Evolutionary conservation across 2,329 filamentous ascomycete genomes (phyloP).

Genomic region (Furcasterigmium furcatum): DNA sequence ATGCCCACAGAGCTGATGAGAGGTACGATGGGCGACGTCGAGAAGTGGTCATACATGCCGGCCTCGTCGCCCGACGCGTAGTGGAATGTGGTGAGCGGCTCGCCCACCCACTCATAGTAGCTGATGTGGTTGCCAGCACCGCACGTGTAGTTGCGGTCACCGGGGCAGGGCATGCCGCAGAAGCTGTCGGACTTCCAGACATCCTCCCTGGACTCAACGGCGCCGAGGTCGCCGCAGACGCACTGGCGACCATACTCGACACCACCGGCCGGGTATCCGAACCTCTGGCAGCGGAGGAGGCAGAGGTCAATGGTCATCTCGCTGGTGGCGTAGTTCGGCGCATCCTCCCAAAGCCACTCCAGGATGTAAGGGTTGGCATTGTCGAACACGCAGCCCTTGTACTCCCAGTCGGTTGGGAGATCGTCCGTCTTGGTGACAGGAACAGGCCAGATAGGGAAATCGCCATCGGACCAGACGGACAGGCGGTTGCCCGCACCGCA

Average conservation of each 20-base stretch:
- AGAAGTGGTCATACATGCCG: slow-evolving; percentile 55
- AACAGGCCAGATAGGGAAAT: no score
- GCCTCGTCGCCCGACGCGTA: slow-evolving; percentile 38
- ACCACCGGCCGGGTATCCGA: slow-evolving; percentile 54
- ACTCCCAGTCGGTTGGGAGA: slow-evolving; percentile 34
- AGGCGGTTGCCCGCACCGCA: slow-evolving; percentile 40
- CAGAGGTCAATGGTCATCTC: slow-evolving; percentile 51
- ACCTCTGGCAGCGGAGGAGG: slow-evolving; percentile 46
- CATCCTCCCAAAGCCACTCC: no score
- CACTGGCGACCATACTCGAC: slow-evolving; percentile 57
- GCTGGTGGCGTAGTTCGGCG: slow-evolving; percentile 17
- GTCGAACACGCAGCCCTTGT: slow-evolving; percentile 50
- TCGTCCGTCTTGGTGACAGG: no score
- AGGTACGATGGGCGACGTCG: slow-evolving; percentile 57
- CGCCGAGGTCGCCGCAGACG: slow-evolving; percentile 51
- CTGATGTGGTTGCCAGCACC: slow-evolving; percentile 49
- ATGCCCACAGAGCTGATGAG: slow-evolving; percentile 55
- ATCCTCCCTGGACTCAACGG: slow-evolving; percentile 37
- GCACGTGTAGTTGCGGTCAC: slow-evolving; percentile 45
- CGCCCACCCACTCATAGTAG: slow-evolving; percentile 48
- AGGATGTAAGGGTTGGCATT: slow-evolving; percentile 42
- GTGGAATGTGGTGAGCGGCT: slow-evolving; percentile 50
- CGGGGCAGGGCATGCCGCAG: slow-evolving; percentile 47
- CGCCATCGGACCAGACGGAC: no score
- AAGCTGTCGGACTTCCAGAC: slow-evolving; percentile 39